These are phyloP conservation scores for Ogataea minuta DNA, from an alignment of 805 yeast genomes.

Conservation along the genomic window DNA sequence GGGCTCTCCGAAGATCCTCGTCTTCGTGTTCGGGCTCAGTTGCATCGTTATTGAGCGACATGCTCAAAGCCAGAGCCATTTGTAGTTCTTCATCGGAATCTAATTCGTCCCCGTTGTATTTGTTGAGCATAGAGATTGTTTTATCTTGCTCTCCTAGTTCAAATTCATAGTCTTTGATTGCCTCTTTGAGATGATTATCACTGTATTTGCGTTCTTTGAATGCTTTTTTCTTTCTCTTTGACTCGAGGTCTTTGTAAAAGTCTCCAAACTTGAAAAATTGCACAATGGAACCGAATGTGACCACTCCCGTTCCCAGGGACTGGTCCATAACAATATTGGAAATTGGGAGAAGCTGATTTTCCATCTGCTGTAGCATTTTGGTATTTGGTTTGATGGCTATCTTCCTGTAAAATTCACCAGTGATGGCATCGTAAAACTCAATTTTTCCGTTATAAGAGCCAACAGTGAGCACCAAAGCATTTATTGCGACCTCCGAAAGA, in stretches of 20 bases:
- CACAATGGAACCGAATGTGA: constrained; percentile 40
- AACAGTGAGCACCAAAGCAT: constrained; percentile 32
- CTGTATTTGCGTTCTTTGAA: constrained; percentile 29
- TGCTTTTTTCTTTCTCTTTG: constrained; percentile 17
- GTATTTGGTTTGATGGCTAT: constrained; percentile 21
- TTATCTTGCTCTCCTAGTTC: constrained; percentile 28
- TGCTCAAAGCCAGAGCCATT: constrained; percentile 43
- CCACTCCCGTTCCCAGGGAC: constrained; percentile 34
- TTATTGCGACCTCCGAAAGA: constrained; percentile 29
- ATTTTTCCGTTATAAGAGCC: constrained; percentile 44
- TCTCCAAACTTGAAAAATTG: constrained; percentile 51
- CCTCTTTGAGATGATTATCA: constrained; percentile 34
- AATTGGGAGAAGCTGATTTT: constrained; percentile 20
- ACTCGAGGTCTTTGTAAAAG: constrained; percentile 20
- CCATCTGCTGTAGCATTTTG: constrained; percentile 16
- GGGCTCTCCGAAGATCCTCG: constrained; percentile 30
- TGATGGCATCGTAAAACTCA: constrained; percentile 41
- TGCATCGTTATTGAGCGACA: constrained; percentile 22
- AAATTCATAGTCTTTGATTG: constrained; percentile 30
- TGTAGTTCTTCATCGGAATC: constrained; percentile 41
- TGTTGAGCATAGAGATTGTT: constrained; percentile 33
- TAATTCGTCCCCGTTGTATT: constrained; percentile 44
- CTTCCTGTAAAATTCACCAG: constrained; percentile 41
- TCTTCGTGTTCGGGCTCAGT: constrained; percentile 24
- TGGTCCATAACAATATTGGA: constrained; percentile 25